Base-by-base conservation (phyloP, 208 protist species). In the Porcisia deanei region DNA sequence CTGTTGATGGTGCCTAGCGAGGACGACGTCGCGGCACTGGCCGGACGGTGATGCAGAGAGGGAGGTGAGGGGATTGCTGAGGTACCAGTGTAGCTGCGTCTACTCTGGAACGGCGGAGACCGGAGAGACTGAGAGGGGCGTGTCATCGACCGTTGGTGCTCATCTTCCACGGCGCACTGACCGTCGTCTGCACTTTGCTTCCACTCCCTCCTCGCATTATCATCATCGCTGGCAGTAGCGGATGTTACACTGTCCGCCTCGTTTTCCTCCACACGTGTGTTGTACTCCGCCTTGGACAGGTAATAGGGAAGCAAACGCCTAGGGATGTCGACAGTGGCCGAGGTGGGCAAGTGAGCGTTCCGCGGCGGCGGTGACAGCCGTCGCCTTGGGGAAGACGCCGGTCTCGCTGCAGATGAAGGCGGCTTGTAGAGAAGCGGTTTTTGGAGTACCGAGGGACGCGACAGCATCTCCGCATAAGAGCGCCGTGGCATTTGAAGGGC, bases 261-360 rank as follows among this genome's bases (percentile, higher is more conserved):
- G n/a, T 65, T 39, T 55, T 75, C 71, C 43, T 54, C 71, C n/a
- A 10, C 43, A n/a, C 16, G 55, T 18, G 71, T 69, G 65, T 81
- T 81, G 71, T 81, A 81, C 22, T 52, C 77, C 7, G 77, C 77
- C 67, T 81, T 81, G n/a, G 77, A 76, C 14, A 81, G 57, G 65
- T 81, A 81, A 58, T 81, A 81, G n/a, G 77, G 76, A n/a, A 76
- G 71, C 2, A 81, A 71, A 34, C 77, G 71, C 2, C 77, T 65
- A 5, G 77, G 77, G 22, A 72, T 77, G 71, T 81, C 66, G 1
- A 57, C 77, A 41, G 73, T 73, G 47, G 57, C 59, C n/a, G 77
- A 68, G 9, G 64, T 45, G 1, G 77, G 72, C 14, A 37, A 37
- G 7, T 53, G 16, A 39, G 25, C 4, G 16, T 45, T 34, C 52